phyloP scores from a whole-genome alignment of 768 basidiomycete genomes.

The Imleria badia region DNA sequence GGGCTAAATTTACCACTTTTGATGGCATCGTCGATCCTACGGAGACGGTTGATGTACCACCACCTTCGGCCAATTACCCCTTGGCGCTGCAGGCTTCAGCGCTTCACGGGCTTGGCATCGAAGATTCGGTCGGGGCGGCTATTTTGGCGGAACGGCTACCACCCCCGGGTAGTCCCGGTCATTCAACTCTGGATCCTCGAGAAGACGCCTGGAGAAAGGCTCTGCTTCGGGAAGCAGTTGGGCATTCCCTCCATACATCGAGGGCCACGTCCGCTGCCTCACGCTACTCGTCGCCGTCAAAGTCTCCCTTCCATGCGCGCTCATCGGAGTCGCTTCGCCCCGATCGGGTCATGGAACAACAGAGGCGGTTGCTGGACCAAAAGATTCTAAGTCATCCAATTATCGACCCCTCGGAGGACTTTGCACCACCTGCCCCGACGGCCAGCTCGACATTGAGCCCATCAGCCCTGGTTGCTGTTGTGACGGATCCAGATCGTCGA shows the following conservation, averaged over 20 bases:
- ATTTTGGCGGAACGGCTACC: conserved; percentile 74
- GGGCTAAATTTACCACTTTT: conserved; percentile 36
- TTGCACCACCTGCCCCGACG: conserved; percentile 23
- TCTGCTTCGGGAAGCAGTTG: conserved; percentile 74
- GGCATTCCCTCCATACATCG: conserved; percentile 66
- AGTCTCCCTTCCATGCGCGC: conserved; percentile 22
- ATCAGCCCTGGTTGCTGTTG: conserved; percentile 15
- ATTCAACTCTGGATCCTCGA: conserved; percentile 50
- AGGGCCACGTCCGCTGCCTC: conserved; percentile 43
- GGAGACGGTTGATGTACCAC: conserved; percentile 78
- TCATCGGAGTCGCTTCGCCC: conserved; percentile 27
- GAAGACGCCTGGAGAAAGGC: conserved; percentile 77
- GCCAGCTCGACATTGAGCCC: conserved; percentile 5
- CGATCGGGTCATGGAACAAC: conserved; percentile 17
- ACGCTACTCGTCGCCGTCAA: conserved; percentile 37
- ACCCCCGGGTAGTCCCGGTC: conserved; percentile 60
- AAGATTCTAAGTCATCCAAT: conserved; percentile 45
- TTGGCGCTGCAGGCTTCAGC: conserved; percentile 78
- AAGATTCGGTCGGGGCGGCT: conserved; percentile 74
- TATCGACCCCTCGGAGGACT: conserved; percentile 34
- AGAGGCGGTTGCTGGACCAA: conserved; percentile 37
- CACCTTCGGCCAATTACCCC: conserved; percentile 63
- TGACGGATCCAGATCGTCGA: conserved; percentile 33
- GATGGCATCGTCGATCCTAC: conserved; percentile 79
- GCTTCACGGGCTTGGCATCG: conserved; percentile 67